Percentiles rank a stretch among this genome's conserved stretches.
Evolutionary conservation across 495 filamentous ascomycete species (phyloP).

Genomic region (Xylaria scruposa): DNA sequence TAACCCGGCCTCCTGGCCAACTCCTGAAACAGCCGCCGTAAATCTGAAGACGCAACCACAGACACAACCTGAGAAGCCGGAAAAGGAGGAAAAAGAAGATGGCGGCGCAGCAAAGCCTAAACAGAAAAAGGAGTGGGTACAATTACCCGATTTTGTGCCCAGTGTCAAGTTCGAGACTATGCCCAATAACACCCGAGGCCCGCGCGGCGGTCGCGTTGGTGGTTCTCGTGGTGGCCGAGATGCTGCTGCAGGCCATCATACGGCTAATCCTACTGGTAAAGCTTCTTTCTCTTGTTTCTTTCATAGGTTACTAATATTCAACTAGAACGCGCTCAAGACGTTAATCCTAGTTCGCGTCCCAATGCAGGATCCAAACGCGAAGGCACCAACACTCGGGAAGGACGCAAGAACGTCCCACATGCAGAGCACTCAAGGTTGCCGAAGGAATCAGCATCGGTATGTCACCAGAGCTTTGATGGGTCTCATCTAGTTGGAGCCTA

Average conservation of each 20-base stretch:
- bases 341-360: constrained; percentile 22
- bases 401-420: constrained; percentile 32
- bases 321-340: constrained; percentile 37
- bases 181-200: constrained; percentile 62
- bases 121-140: constrained; percentile 75
- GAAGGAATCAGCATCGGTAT: constrained; percentile 34
- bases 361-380: constrained; percentile 54
- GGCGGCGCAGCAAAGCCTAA: constrained; percentile 58
- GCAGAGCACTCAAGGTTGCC: constrained; percentile 24
- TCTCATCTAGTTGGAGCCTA: neutral
- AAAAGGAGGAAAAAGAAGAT: constrained; percentile 74
- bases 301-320: constrained; percentile 22
- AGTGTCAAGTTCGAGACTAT: constrained; percentile 82
- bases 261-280: constrained; percentile 28
- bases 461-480: constrained; percentile 2
- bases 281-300: neutral
- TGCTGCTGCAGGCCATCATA: constrained; percentile 40
- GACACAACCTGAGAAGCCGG: constrained; percentile 64
- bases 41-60: constrained; percentile 42
- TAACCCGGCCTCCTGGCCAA: constrained; percentile 86
- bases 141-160: constrained; percentile 71
- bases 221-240: constrained; percentile 62
- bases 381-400: constrained; percentile 47
- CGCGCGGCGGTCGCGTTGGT: constrained; percentile 61
- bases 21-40: constrained; percentile 79